These are phyloP conservation scores for Pythium pyrilobum DNA, from an alignment of 352 stramenopile species.

Conservation along the genomic window DNA sequence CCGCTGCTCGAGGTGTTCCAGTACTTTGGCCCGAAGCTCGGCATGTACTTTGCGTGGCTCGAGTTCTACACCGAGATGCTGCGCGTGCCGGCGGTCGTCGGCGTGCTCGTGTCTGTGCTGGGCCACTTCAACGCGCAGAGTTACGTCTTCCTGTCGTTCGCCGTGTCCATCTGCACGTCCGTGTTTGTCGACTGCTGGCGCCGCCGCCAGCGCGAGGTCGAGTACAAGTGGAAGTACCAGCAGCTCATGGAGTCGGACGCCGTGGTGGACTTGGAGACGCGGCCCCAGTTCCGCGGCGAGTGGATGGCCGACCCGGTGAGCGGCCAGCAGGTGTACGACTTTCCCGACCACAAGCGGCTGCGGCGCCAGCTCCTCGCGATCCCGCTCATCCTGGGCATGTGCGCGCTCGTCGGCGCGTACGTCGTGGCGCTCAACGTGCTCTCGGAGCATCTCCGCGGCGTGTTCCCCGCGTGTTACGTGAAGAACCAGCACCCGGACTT, in stretches of 20 bases:
- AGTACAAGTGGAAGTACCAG: constrained; percentile 58
- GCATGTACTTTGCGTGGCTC: constrained; percentile 78
- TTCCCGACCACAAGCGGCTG: constrained; percentile 50
- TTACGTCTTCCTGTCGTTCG: constrained; percentile 41
- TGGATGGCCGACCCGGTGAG: constrained; percentile 50
- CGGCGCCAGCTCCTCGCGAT: constrained; percentile 43
- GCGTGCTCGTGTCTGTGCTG: constrained; percentile 44
- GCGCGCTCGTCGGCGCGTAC: constrained; percentile 44
- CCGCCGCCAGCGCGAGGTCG: constrained; percentile 40
- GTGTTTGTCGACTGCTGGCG: constrained; percentile 58
- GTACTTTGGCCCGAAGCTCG: constrained; percentile 62
- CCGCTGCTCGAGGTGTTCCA: constrained; percentile 45
- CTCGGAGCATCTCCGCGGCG: constrained; percentile 39
- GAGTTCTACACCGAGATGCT: constrained; percentile 85
- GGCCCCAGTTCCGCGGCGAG: constrained; percentile 43
- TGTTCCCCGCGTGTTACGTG: constrained; percentile 31
- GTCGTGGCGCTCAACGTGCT: constrained; percentile 53
- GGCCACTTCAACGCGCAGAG: constrained; percentile 34
- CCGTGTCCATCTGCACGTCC: constrained; percentile 51
- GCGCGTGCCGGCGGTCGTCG: constrained; percentile 41
- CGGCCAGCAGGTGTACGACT: constrained; percentile 39
- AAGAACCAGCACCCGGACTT: constrained; percentile 4
- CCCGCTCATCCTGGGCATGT: constrained; percentile 53
- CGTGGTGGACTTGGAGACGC: constrained; percentile 35
- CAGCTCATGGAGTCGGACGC: constrained; percentile 24